These are phyloP conservation scores for Alternaria brassicicola DNA, from an alignment of 2,329 filamentous ascomycete genomes.

Conservation along the genomic window DNA sequence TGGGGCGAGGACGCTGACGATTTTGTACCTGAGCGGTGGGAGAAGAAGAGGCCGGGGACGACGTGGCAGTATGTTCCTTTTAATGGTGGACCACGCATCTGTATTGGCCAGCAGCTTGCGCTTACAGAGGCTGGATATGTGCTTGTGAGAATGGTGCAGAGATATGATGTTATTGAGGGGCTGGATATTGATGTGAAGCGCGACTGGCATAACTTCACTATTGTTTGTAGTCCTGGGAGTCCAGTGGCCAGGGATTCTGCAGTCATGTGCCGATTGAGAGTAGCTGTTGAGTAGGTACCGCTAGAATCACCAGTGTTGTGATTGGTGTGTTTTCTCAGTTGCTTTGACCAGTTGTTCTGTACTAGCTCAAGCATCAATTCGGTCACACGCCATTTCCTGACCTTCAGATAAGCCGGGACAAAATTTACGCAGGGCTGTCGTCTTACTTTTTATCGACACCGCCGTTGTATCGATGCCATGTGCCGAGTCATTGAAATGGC, in stretches of 20 bases:
- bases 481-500: not conserved
- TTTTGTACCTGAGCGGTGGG: slow-evolving; percentile 34
- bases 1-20: slow-evolving; percentile 31
- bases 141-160: slow-evolving; percentile 4
- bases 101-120: slow-evolving; percentile 28
- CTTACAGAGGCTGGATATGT: slow-evolving; percentile 25
- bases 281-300: not conserved
- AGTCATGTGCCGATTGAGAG: slow-evolving; percentile 3
- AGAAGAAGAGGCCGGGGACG: slow-evolving; percentile 8
- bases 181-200: slow-evolving; percentile 5
- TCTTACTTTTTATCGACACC: not conserved
- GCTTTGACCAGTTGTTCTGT: not conserved
- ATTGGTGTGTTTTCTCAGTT: not conserved
- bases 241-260: slow-evolving; percentile 1
- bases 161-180: slow-evolving; percentile 3
- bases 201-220: slow-evolving; percentile 11
- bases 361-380: not conserved
- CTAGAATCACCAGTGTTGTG: not conserved
- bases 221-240: slow-evolving; percentile 9
- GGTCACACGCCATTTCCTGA: not conserved
- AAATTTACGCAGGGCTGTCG: not conserved
- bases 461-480: not conserved
- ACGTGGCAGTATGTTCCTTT: slow-evolving; percentile 34
- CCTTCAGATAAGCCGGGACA: not conserved
- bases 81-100: slow-evolving; percentile 33